Evolutionary conservation across 1,139 yeast genomes (phyloP), one percentile per base, ranked within the genome.

Genomic region (Suhomyces taliae): DNA sequence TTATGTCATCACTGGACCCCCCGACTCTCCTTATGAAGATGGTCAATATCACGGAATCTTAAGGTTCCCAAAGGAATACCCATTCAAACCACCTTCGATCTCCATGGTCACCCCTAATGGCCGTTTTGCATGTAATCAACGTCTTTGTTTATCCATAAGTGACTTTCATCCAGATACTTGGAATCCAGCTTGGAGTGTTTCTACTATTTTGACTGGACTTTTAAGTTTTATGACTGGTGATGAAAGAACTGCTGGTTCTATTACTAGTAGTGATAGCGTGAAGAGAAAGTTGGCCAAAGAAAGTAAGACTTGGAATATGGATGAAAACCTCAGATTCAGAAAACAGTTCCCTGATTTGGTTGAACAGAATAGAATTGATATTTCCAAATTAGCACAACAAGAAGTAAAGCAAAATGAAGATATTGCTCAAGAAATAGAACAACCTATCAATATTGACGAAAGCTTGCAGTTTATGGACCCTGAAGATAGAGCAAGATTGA

Each of bases 171-270:
- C 97, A 8, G 93, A 89, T 63, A 73, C 87, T 1, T 90, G 97
- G 97, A 90, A 90, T 64, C 97, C 97, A 1, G 90, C 95, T 5
- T 90, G 97, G 97, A 83, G 90, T 46, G 97, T 90, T 19, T 76
- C 89, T 27, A 89, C 97, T 0, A 90, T 90, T 24, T 73, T 90
- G 56, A 87, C 85, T 7, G 97, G 97, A 0, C 69, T 90, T 41
- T 70, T 90, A 55, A 87, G 96, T 60, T 90, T 90, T 60, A 90
- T 90, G 97, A 89, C 52, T 77, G 93, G 55, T 7, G 65, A 66
- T 41, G 77, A 72, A 47, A 53, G 59, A 35, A 72, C 77, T 37
- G 70, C 76, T 1, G 77, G 77, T 1, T 69, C 74, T 24, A 71
- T 72, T 26, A 59, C 53, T 34, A 68, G 76, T 34, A 66, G 68